Conservation (phyloP, 257 asterid species). For the Solanum etuberosum region DNA sequence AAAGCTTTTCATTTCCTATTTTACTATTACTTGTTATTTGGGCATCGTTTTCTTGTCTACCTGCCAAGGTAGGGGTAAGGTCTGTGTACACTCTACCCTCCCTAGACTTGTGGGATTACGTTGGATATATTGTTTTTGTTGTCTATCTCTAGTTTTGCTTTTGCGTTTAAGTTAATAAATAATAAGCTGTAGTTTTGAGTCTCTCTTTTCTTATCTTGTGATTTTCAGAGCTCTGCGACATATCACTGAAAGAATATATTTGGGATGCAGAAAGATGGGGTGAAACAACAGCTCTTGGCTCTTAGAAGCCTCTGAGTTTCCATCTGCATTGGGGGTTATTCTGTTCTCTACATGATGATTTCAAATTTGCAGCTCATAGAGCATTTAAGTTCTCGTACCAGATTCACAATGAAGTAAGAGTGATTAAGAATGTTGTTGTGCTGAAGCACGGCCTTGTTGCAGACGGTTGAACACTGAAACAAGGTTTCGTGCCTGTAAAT, state of each 20-base stretch:
- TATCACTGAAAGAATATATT: constrained; percentile 5
- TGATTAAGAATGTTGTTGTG: background rate
- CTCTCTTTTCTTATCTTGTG: background rate
- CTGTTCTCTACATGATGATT: background rate
- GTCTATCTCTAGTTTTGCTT: background rate
- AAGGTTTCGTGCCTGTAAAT: constrained; percentile 14
- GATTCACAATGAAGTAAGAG: constrained; percentile 16
- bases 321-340: constrained; percentile 1
- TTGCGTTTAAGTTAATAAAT: background rate
- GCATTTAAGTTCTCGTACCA: constrained; percentile 3
- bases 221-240: constrained; percentile 12
- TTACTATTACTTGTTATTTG: background rate
- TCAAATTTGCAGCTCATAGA: background rate
- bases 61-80: background rate
- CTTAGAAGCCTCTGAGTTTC: constrained; percentile 2
- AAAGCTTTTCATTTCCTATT: background rate
- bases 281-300: constrained; percentile 3
- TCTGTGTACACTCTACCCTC: background rate
- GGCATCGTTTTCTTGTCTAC: background rate
- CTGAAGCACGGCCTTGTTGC: constrained; percentile 14
- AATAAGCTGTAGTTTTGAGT: background rate
- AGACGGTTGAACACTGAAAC: constrained; percentile 13
- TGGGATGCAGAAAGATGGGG: constrained; percentile 50
- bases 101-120: background rate
- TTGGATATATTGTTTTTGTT: background rate